These are phyloP conservation scores for Cytidiella melzeri DNA, from an alignment of 768 basidiomycete species.

Conservation along the genomic window DNA sequence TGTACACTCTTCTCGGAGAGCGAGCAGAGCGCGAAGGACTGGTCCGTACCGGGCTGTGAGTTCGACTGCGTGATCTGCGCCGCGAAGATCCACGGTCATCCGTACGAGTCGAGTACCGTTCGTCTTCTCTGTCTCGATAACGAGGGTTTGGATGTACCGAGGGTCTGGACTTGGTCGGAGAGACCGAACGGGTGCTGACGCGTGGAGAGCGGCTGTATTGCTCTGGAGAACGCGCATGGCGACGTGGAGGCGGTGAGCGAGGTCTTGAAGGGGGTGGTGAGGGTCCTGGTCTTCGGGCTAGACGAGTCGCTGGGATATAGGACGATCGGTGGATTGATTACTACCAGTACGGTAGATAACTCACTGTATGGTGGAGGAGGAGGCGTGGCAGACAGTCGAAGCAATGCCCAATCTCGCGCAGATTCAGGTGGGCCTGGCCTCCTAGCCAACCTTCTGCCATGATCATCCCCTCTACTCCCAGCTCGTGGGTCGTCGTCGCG, in stretches of 20 bases:
- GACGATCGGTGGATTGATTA: background rate
- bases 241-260: slow-evolving; percentile 8
- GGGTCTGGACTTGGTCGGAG: background rate
- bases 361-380: slow-evolving; percentile 18
- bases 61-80: slow-evolving; percentile 11
- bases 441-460: slow-evolving; percentile 2
- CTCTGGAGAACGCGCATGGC: slow-evolving; percentile 4
- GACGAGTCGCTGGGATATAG: background rate
- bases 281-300: background rate
- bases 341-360: background rate
- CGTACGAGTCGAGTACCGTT: background rate
- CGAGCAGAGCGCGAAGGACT: background rate
- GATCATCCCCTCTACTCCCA: background rate
- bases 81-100: background rate
- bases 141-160: background rate
- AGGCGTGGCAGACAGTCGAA: slow-evolving; percentile 10
- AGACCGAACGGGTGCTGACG: background rate
- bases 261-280: slow-evolving; percentile 9
- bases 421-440: too few relatives aligned
- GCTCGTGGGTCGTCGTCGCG: slow-evolving; percentile 2
- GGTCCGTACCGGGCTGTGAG: slow-evolving; percentile 8
- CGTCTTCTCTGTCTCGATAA: background rate
- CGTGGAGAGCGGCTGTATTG: slow-evolving; percentile 10
- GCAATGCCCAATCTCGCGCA: background rate
- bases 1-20: slow-evolving; percentile 1